These are phyloP conservation scores for Sphaerobolus stellatus DNA, from an alignment of 1,284 basidiomycete species.

Conservation along the genomic window DNA sequence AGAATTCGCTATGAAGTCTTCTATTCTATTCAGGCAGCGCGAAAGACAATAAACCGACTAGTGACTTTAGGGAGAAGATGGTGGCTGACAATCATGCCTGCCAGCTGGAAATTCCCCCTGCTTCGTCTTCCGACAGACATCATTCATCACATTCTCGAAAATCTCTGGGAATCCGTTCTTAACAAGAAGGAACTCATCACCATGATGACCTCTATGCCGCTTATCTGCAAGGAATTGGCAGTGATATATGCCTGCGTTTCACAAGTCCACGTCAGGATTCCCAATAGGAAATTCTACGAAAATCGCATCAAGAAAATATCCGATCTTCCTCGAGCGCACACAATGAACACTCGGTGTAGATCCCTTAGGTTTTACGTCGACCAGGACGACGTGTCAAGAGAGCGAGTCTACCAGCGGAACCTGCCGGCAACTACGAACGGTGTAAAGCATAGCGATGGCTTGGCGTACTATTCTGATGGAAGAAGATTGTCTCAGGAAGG, in stretches of 20 bases:
- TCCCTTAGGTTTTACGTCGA: background rate
- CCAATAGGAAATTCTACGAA: background rate
- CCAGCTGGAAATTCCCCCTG: too few species aligned
- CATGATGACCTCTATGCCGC: background rate
- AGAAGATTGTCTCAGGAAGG: background rate
- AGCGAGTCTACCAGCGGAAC: too few species aligned
- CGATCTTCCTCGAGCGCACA: background rate
- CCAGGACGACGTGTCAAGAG: background rate
- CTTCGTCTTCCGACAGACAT: background rate
- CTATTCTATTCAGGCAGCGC: too few species aligned
- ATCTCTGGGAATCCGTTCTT: background rate
- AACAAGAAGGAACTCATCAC: background rate
- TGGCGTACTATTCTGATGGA: background rate
- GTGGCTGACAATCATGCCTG: too few species aligned
- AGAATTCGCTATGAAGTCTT: too few species aligned
- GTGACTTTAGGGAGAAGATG: too few species aligned
- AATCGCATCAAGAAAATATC: background rate
- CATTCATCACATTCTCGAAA: background rate
- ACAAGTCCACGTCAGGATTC: background rate
- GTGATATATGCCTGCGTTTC: background rate
- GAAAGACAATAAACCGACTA: too few species aligned
- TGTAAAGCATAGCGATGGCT: too few species aligned
- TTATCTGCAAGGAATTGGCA: background rate
- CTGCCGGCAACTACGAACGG: too few species aligned
- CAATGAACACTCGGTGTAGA: background rate